Percentiles rank a stretch among this genome's conserved stretches.
phyloP scores from a whole-genome alignment of 1,139 yeast genomes.

The Kluyveromyces sp. region DNA sequence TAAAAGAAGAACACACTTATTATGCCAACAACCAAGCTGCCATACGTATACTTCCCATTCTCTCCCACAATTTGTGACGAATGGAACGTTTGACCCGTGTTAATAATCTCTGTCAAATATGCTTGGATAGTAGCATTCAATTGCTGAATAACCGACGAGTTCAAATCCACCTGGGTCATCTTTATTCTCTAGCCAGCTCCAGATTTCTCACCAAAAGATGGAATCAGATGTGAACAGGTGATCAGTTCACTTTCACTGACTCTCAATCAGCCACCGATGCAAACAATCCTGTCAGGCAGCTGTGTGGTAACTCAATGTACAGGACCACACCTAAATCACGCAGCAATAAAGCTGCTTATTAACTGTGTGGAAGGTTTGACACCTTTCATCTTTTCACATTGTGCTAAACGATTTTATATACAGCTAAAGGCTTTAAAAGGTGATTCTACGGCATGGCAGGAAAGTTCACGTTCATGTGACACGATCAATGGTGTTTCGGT shows the following conservation, averaged over 20 bases:
- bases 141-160: slow-evolving; percentile 25
- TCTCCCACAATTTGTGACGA: slow-evolving; percentile 14
- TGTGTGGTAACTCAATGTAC: background rate
- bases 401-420: background rate
- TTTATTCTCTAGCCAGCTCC: background rate
- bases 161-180: slow-evolving; percentile 21
- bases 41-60: slow-evolving; percentile 15
- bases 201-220: background rate
- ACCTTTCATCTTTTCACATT: background rate
- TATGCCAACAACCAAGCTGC: slow-evolving; percentile 17
- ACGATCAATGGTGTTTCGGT: no score
- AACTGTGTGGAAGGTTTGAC: background rate
- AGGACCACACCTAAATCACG: background rate
- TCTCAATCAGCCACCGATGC: background rate
- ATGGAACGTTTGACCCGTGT: slow-evolving; percentile 15
- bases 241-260: background rate
- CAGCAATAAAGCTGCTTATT: background rate
- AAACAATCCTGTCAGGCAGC: background rate
- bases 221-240: background rate
- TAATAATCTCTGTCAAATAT: slow-evolving; percentile 15
- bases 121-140: slow-evolving; percentile 26
- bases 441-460: no score
- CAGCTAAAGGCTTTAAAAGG: background rate
- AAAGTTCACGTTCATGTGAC: no score
- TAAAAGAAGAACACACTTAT: slow-evolving; percentile 20